Conservation (phyloP, 2,329 filamentous ascomycete genomes). For the Trichoderma sp. region DNA sequence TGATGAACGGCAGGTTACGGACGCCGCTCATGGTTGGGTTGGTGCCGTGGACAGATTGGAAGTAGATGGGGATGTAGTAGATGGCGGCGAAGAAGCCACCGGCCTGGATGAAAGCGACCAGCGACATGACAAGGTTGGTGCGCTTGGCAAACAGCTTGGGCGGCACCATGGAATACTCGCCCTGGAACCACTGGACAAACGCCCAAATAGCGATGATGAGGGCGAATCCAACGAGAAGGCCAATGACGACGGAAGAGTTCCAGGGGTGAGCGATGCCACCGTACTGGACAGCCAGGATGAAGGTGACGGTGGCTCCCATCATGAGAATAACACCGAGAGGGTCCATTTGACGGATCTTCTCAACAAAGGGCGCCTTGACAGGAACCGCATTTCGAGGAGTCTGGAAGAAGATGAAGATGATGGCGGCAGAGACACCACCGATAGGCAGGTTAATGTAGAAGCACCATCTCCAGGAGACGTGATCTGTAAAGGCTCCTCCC, state of each 20-base stretch:
- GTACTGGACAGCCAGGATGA: conserved; percentile 51
- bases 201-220: conserved; percentile 39
- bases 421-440: conserved; percentile 36
- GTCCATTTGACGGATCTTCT: conserved; percentile 53
- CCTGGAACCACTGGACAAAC: conserved; percentile 43
- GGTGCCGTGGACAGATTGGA: conserved; percentile 44
- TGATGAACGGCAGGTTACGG: conserved; percentile 48
- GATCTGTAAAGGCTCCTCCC: conserved; percentile 41
- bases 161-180: conserved; percentile 48
- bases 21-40: conserved; percentile 45
- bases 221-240: conserved; percentile 44
- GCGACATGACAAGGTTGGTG: conserved; percentile 40
- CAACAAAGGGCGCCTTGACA: conserved; percentile 37
- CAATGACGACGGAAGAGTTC: conserved; percentile 44
- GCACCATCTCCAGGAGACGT: conserved; percentile 43
- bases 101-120: conserved; percentile 45
- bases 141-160: conserved; percentile 42
- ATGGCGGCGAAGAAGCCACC: conserved; percentile 48
- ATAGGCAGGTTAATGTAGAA: conserved; percentile 45
- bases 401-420: conserved; percentile 45
- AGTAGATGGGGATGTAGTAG: conserved; percentile 52
- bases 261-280: conserved; percentile 48
- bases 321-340: conserved; percentile 46
- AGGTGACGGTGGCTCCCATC: conserved; percentile 46
- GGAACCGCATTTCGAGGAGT: conserved; percentile 43